A percentile compares a stretch with the other conserved stretches of the same genome.
phyloP scores from a whole-genome alignment of 306 rosid genomes.

The Psophocarpus tetragonolobus region DNA sequence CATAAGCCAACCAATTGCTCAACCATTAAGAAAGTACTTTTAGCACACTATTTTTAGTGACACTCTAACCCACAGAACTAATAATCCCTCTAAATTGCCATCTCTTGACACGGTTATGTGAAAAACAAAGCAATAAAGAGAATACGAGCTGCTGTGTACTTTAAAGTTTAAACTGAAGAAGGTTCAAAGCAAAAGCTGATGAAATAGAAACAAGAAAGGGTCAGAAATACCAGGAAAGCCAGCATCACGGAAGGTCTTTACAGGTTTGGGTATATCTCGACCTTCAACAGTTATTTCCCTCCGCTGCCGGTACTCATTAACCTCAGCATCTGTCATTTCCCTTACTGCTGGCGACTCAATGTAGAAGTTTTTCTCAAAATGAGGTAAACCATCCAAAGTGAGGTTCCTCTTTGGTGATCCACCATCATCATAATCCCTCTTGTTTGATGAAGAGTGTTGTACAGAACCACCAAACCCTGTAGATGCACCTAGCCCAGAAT shows the following conservation, averaged over 20 bases:
- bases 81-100: neutral
- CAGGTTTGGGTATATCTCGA: conserved; percentile 93
- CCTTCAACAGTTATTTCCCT: conserved; percentile 96
- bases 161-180: neutral
- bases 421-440: conserved; percentile 56
- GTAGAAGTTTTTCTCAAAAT: conserved; percentile 92
- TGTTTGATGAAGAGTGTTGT: conserved; percentile 40
- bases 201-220: neutral
- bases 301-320: conserved; percentile 65
- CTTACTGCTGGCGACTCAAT: conserved; percentile 70
- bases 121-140: conserved; percentile 11
- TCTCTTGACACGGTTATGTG: neutral
- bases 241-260: conserved; percentile 69
- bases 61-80: neutral
- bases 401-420: conserved; percentile 59
- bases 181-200: neutral
- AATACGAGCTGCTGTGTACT: neutral
- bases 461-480: conserved; percentile 51
- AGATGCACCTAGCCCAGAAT: conserved; percentile 76
- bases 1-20: neutral
- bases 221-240: conserved; percentile 85
- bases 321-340: conserved; percentile 81
- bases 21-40: neutral
- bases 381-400: conserved; percentile 92
- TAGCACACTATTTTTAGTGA: neutral